Base-by-base conservation (phyloP, 2,329 filamentous ascomycete genomes). In the Pseudogymnoascus sp. region DNA sequence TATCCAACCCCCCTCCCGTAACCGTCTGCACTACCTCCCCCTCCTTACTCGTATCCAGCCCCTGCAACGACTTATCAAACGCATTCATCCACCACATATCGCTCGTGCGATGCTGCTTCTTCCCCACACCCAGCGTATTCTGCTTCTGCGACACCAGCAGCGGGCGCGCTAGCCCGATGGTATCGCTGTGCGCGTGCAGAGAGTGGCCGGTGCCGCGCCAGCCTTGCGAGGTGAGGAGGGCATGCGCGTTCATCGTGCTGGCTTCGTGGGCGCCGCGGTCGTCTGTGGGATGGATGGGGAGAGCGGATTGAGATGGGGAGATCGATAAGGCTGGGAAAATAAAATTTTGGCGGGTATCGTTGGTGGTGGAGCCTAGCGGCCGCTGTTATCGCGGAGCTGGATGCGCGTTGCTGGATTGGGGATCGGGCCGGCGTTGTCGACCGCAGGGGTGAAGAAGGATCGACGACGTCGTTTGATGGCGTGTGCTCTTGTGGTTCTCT, bases 31-130 rank as follows among this genome's bases (percentile, higher is more conserved):
- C 75, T 61, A 84, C 60, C 67, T 78, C 76, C 60, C 84, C 80
- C 66, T 82, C 75, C 66, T 79, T 78, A 22, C 80, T 79, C 1
- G 82, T 85, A 71, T 89, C 88, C 60, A 96, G 80, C 3, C 87
- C 89, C 73, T 94, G 89, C 66, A 97, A 77, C 61, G 92, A 91
- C 72, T 91, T 87, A 74, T 97, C 93, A 67, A 96, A 97, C 9
- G 94, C 94, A 62, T 90, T 88, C 75, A 96, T 81, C 94, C 94
- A 99, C 94, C 94, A 99, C 73, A 96, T 91, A 71, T 97, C 93
- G 67, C 80, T 83, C 74, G 80, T 78, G 20, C 64, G 65, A 61
- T 82, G 81, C 66, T 83, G 83, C 73, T 90, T 91, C 71, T 89
- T 86, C 60, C 93, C 93, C 4, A 97, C 78, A 22, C 93, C 93